Evolutionary conservation across 768 basidiomycete species (phyloP), one percentile per base, ranked within the genome.

Genomic region (Mycena amicta): DNA sequence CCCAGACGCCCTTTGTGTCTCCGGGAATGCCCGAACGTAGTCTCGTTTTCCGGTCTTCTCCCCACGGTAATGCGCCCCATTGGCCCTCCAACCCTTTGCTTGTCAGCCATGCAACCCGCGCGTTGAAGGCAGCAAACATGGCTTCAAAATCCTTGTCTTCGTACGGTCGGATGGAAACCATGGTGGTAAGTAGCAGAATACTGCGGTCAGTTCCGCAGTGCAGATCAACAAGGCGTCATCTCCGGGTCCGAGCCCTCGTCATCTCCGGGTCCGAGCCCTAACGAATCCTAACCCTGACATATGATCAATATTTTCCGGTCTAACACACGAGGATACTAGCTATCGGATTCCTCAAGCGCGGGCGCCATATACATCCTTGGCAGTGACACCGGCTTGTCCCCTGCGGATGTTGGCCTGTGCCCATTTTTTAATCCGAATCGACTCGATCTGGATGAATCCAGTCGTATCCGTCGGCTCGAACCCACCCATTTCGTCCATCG

Each of bases 371-470:
- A 93, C 93, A 67, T 93, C 91, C 67, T 88, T 79, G 56, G 90
- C 81, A 3, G 79, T 71, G 57, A 93, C 89, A 50, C 93, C 90
- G 46, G 83, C 84, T 67, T 92, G 90, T 5, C 93, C 92, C 72
- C 89, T 92, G 70, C 87, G 85, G 66, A 88, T 83, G 76, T 93
- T 92, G 55, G 91, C 87, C 66, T 93, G 88, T 3, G 90, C 92
- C 92, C 92, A 96, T 88, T 97, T 95, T 82, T 97, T 98, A 74
- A 99, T 94, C 47, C 97, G 87, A 74, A 99, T 98, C 29, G 93
- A 93, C 73, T 97, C 93, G 64, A 99, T 98, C 69, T 90, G 88
- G 75, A 98, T 98, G 82, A 98, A 98, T 3, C 95, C 95, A 50
- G 90, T 85, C 31, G 95, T 95, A 69, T 96, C 94, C 29, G 90